Evolutionary conservation across 192 early-diverging fungal genomes (phyloP), one percentile per base, ranked within the genome.

Genomic region (Coemansia sp.): DNA sequence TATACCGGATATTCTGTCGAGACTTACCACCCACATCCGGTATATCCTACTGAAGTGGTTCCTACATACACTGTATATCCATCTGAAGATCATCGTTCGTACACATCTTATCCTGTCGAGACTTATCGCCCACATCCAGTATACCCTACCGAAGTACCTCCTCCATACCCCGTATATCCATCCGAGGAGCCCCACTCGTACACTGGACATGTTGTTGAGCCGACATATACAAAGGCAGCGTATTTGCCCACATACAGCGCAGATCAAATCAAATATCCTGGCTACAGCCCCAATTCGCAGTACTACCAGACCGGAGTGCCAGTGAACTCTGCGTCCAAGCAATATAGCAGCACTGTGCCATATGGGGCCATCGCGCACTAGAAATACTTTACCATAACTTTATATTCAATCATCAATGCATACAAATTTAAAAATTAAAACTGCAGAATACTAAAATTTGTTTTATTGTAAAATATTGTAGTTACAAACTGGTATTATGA

Each of bases 401-500:
- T 49, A 17, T 17, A 19, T 22, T 17, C 7, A 49, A 17, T 6
- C 47, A n/a, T n/a, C 41, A 43, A 43, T 43, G 12, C 11, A 5
- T 43, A 10, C 14, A 43, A 43, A 43, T n/a, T 43, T n/a, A 15
- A 43, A 15, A 43, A 15, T 15, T 11, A 43, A 43, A 43, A 43
- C 41, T 43, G 41, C 41, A 32, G 5, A 32, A 43, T 43, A n/a
- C 12, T 43, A 5, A n/a, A 43, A 15, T 15, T 2, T 1, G 14
- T 43, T 43, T 43, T 5, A 15, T 15, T 43, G 11, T 43, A n/a
- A 43, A 43, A 43, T n/a, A 43, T 43, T 43, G 32, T 43, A n/a
- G 15, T n/a, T 11, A 43, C 41, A n/a, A 43, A 11, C 47, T 49
- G n/a, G 15, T 21, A 8, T 8, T 55, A 50, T 69, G 67, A 63